Evolutionary conservation across 2,329 filamentous ascomycete genomes (phyloP).

Genomic region (Cercospora beticola): DNA sequence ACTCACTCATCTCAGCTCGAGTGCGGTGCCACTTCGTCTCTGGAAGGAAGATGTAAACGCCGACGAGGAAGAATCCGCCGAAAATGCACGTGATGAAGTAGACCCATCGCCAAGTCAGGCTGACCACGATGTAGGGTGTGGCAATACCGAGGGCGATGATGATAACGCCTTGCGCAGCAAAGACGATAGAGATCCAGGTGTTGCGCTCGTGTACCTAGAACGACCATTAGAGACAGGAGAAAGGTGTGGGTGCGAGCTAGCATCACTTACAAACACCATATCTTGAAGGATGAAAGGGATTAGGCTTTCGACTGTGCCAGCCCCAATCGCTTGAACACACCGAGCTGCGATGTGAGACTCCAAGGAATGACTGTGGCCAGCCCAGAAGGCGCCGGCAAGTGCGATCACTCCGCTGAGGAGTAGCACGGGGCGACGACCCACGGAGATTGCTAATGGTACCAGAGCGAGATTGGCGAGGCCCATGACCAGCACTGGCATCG

Average conservation of each 20-base stretch:
- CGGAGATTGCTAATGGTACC: conserved; percentile 33
- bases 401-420: conserved; percentile 32
- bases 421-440: conserved; percentile 33
- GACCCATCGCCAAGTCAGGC: conserved; percentile 34
- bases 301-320: conserved; percentile 36
- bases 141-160: conserved; percentile 34
- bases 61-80: conserved; percentile 31
- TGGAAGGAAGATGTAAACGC: conserved; percentile 31
- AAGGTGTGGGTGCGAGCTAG: too few relatives aligned
- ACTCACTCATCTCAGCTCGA: conserved; percentile 29
- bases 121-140: conserved; percentile 34
- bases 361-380: conserved; percentile 30
- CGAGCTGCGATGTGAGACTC: conserved; percentile 32
- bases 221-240: too few relatives aligned
- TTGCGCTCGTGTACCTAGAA: conserved; percentile 37
- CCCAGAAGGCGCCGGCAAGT: conserved; percentile 33
- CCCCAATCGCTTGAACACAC: conserved; percentile 34
- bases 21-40: conserved; percentile 35
- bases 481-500: conserved; percentile 35
- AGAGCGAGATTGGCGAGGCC: conserved; percentile 33
- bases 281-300: conserved; percentile 37
- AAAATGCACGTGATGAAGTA: conserved; percentile 33
- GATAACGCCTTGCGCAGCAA: conserved; percentile 34
- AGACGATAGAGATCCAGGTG: conserved; percentile 33
- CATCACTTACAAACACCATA: conserved; percentile 26